A percentile compares a stretch with the other conserved stretches of the same genome.
Conservation (phyloP, 2,329 filamentous ascomycete species). For the Penicillium sclerotigenum region DNA sequence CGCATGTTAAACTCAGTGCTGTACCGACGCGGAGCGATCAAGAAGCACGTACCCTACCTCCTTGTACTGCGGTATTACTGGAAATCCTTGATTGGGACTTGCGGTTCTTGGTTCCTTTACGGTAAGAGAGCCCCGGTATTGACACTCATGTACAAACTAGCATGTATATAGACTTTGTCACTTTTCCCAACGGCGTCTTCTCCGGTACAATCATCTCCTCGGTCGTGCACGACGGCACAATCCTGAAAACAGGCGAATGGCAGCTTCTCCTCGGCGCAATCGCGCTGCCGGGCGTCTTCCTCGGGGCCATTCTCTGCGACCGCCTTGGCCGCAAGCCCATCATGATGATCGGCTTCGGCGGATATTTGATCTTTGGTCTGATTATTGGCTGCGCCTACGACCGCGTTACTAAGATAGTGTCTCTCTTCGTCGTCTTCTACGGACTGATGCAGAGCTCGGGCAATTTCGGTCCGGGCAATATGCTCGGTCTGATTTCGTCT, state of each 20-base stretch:
- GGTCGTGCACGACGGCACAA: slow-evolving; percentile 38
- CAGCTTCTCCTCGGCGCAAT: slow-evolving; percentile 44
- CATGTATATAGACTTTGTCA: slow-evolving; percentile 36
- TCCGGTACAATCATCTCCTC: slow-evolving; percentile 46
- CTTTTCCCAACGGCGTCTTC: slow-evolving; percentile 50
- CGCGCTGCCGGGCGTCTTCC: slow-evolving; percentile 50
- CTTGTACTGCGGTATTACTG: slow-evolving; percentile 55
- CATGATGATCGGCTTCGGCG: slow-evolving; percentile 52
- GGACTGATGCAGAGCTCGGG: slow-evolving; percentile 51
- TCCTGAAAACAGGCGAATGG: slow-evolving; percentile 48
- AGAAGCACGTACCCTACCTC: slow-evolving; percentile 49
- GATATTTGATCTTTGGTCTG: slow-evolving; percentile 52
- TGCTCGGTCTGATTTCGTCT: slow-evolving; percentile 50
- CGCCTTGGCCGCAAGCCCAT: slow-evolving; percentile 50
- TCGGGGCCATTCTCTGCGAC: slow-evolving; percentile 51
- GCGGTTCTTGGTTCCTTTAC: slow-evolving; percentile 57
- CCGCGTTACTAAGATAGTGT: slow-evolving; percentile 49
- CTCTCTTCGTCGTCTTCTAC: slow-evolving; percentile 53
- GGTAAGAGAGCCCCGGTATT: slow-evolving; percentile 13
- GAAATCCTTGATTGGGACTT: slow-evolving; percentile 53
- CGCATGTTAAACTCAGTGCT: slow-evolving; percentile 53
- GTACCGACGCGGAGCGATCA: slow-evolving; percentile 54
- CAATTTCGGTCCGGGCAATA: slow-evolving; percentile 52
- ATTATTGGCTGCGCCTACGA: slow-evolving; percentile 52
- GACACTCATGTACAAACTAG: no score